Base-by-base conservation (phyloP, 1,139 yeast species). In the Meyerozyma carpophila region DNA sequence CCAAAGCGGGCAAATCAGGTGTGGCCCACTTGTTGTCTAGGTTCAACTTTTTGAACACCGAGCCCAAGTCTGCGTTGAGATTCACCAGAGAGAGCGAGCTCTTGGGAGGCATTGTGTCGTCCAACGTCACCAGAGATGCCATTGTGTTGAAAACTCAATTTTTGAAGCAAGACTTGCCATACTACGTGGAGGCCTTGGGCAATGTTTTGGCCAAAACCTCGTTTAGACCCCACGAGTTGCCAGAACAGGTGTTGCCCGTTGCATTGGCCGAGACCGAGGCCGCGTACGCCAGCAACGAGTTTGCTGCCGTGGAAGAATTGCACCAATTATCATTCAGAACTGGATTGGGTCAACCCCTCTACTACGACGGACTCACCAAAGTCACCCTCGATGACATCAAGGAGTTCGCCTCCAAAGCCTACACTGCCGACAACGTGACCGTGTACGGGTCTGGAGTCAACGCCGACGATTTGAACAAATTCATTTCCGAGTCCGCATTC, bases 31-130 rank as follows among this genome's bases (percentile, higher is more conserved):
- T 90, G 55, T 77, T 91, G 59, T 81, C 94, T 58, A 81, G 90
- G 68, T 90, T 81, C 68, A 84, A 84, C 59, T 93, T 85, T 75
- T 81, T 87, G 66, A 85, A 86, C 76, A 90, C 96, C 50, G 76
- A 77, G 52, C 66, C 81, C 57, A 89, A 90, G 68, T 85, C 96
- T 31, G 96, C 95, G 28, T 77, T 93, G 63, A 87, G 98, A 73
- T 77, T 91, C 61, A 86, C 91, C 59, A 86, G 98, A 70, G 98
- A 94, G 72, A 73, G 93, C 45, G 99, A 94, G 73, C 80, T 93
- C 54, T 77, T 93, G 57, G 98, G 98, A 53, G 98, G 96, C 61
- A 70, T 69, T 51, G 80, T 89, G 65, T 63, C 78, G 42, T 74
- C 95, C 41, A 59, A 66, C 46, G 84, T 89, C 55, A 81, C 89